Evolutionary conservation across 305 asterid genomes (phyloP).

Genomic region (Caryopteris hybrid): DNA sequence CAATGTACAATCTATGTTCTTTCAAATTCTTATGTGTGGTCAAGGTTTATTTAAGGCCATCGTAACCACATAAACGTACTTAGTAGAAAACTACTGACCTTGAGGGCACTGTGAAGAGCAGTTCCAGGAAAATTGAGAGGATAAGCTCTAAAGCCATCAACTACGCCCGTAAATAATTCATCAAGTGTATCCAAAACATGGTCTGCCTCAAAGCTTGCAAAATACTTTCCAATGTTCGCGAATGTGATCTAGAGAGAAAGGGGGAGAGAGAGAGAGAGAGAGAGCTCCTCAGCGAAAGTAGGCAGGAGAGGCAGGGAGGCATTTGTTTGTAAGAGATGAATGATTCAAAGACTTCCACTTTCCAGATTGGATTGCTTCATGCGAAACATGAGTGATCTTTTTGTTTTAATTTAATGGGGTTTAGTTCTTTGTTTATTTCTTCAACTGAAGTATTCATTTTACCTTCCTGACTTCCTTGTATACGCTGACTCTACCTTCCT

Average conservation of each 20-base stretch:
- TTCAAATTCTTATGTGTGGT: background rate
- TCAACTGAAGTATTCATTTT: background rate
- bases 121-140: constrained; percentile 53
- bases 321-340: background rate
- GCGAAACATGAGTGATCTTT: background rate
- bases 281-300: background rate
- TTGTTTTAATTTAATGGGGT: background rate
- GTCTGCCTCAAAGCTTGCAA: constrained; percentile 45
- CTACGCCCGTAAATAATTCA: constrained; percentile 23
- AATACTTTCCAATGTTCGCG: constrained; percentile 40
- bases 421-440: background rate
- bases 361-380: background rate
- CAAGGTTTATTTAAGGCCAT: background rate
- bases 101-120: constrained; percentile 25
- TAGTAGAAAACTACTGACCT: constrained; percentile 19
- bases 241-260: constrained; percentile 26
- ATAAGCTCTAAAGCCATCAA: constrained; percentile 33
- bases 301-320: background rate
- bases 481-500: constrained; percentile 31
- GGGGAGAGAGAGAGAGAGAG: background rate
- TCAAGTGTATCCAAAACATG: constrained; percentile 36
- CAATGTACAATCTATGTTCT: background rate
- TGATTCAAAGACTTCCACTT: background rate
- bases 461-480: constrained; percentile 42
- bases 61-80: background rate